Evolutionary conservation across 495 filamentous ascomycete genomes (phyloP).

Genomic region (Xanthoparmelia taractica): DNA sequence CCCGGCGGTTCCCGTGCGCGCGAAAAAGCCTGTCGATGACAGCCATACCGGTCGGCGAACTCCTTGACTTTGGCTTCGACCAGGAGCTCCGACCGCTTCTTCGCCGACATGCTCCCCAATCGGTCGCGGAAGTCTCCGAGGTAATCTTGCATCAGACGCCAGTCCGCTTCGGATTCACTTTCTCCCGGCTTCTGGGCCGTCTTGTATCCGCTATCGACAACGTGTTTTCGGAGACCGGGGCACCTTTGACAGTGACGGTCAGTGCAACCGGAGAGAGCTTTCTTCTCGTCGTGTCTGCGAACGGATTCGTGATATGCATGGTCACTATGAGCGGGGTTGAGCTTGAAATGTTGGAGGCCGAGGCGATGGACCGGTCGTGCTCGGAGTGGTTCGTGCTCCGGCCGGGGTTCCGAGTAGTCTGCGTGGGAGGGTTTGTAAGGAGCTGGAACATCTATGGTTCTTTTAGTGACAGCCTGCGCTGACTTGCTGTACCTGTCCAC

Average conservation of each 20-base stretch:
- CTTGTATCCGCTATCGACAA: constrained; percentile 35
- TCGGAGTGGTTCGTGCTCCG: constrained; percentile 43
- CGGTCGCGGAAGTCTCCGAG: constrained; percentile 46
- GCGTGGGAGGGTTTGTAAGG: background rate
- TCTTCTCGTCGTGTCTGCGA: constrained; percentile 63
- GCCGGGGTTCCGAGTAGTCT: constrained; percentile 19
- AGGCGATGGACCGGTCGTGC: constrained; percentile 46
- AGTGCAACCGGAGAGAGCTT: constrained; percentile 70
- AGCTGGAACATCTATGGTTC: background rate
- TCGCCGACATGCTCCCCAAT: constrained; percentile 38
- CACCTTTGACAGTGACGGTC: constrained; percentile 66
- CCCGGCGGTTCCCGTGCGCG: constrained; percentile 67
- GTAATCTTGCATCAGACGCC: constrained; percentile 59
- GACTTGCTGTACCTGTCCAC: constrained; percentile 9
- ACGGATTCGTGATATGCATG: constrained; percentile 72
- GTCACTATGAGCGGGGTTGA: constrained; percentile 67
- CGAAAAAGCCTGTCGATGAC: constrained; percentile 66
- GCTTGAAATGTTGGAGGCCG: constrained; percentile 64
- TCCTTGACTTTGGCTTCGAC: constrained; percentile 58
- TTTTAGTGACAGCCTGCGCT: constrained; percentile 1
- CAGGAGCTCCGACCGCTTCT: constrained; percentile 50
- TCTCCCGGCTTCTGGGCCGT: constrained; percentile 19
- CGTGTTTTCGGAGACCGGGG: constrained; percentile 58
- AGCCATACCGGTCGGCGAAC: constrained; percentile 65
- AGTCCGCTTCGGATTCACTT: constrained; percentile 29